Percentiles rank a stretch among this genome's conserved stretches.
Evolutionary conservation across 306 rosid genomes (phyloP).

Genomic region (Arachis stenosperma): DNA sequence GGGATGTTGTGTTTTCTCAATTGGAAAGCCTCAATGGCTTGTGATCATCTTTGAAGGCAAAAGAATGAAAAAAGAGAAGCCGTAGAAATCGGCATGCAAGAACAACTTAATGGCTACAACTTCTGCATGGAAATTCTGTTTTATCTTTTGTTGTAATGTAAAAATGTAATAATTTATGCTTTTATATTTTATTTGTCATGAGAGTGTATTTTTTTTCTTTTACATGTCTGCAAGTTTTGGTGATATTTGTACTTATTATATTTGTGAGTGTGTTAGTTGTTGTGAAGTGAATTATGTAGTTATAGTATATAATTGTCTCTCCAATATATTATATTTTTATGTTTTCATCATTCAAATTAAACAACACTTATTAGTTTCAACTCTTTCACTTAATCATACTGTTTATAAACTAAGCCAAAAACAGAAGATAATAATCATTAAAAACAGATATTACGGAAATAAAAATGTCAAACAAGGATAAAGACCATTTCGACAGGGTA

Average conservation of each 20-base stretch:
- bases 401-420: no score
- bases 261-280: not conserved
- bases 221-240: not conserved
- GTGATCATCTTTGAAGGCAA: not conserved
- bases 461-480: no score
- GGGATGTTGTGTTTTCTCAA: conserved; percentile 33
- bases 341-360: no score
- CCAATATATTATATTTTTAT: no score
- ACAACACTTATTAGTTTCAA: no score
- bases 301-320: no score
- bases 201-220: not conserved
- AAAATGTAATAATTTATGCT: not conserved
- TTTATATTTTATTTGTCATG: not conserved
- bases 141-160: not conserved
- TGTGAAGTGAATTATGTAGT: no score
- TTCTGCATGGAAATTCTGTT: not conserved
- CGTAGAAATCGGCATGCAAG: not conserved
- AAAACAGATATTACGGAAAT: no score
- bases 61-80: conserved; percentile 1
- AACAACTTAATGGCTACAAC: not conserved
- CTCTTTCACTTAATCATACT: no score
- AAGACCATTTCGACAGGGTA: no score
- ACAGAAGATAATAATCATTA: no score
- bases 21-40: conserved; percentile 26
- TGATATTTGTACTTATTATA: no score